Percentiles rank a stretch among this genome's conserved stretches.
Evolutionary conservation across 1,284 basidiomycete genomes (phyloP).

Genomic region (Termitomyces sp.): DNA sequence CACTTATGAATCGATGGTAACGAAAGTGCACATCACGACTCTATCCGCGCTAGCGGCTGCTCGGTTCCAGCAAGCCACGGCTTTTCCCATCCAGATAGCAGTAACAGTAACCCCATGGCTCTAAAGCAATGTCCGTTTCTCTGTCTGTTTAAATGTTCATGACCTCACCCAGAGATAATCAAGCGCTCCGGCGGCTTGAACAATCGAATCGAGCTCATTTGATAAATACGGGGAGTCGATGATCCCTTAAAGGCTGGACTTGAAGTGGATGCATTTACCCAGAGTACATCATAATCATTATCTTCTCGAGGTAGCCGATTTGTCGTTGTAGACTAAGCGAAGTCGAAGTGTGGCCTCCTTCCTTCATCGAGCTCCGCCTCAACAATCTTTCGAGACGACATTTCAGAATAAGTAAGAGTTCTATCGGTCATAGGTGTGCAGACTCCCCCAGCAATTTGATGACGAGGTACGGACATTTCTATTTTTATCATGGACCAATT

Average conservation of each 20-base stretch:
- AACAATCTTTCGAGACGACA: neutral
- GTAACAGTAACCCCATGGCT: no score
- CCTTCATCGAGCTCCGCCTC: neutral
- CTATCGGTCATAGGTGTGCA: no score
- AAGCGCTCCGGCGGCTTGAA: neutral
- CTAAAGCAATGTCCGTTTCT: neutral
- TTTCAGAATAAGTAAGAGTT: neutral
- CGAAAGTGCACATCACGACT: no score
- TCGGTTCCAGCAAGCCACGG: neutral
- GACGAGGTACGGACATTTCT: neutral
- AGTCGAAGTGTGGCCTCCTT: neutral
- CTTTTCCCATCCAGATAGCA: neutral
- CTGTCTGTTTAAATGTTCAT: neutral
- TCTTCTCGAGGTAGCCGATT: neutral
- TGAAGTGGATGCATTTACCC: neutral
- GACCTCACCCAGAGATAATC: neutral
- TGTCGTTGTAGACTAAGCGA: neutral
- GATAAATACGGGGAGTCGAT: neutral
- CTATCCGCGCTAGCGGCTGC: no score
- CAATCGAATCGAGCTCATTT: neutral
- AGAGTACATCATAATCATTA: neutral
- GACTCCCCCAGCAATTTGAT: neutral
- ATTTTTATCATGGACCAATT: neutral
- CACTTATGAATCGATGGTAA: no score
- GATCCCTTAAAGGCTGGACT: neutral